Evolutionary conservation across 2,329 filamentous ascomycete genomes (phyloP), one percentile per base, ranked within the genome.

Genomic region (Fusarium begoniae): DNA sequence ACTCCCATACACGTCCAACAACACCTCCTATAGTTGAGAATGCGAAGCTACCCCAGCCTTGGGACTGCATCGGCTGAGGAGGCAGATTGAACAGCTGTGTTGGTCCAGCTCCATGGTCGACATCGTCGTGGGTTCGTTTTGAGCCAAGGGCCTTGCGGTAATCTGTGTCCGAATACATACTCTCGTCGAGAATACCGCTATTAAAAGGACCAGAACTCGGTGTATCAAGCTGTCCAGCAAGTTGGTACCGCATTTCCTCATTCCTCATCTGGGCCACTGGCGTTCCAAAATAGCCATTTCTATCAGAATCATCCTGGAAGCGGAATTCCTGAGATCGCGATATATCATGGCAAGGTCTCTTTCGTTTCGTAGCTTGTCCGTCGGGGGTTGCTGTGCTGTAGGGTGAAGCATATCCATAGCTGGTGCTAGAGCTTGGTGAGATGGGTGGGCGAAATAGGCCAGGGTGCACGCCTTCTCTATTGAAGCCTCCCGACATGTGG

Each of bases 1-100:
- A 96, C 75, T 95, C 90, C 89, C 94, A 95, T 1, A 97, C 90
- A 78, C 92, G 96, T 24, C 94, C 93, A 3, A 93, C 90, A 8
- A 93, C 89, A 35, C 87, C 90, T 3, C 90, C 90, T 13, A 94
- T 87, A 1, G 92, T 87, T 45, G 84, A 88, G 38, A 94, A 84
- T 10, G 92, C 88, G 55, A 89, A 82, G 24, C 85, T 84, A 37
- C 88, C 87, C 91, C 90, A 92, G 43, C 86, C 84, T 20, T 82
- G 81, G 1, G 77, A 75, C 6, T 77, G 81, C 4, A 73, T 71
- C 12, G 81, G 78, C 22, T 81, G 76, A 17, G 73, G 65, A 15
- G 82, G 79, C 13, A 80, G 71, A 41, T 74, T 74, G 70, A 83
- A 81, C 5, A 84, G 79, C 24, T 80, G 77, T 24, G 79, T 82